Conservation (phyloP, 2,329 filamentous ascomycete species). For the Ophiostoma tasmaniense region DNA sequence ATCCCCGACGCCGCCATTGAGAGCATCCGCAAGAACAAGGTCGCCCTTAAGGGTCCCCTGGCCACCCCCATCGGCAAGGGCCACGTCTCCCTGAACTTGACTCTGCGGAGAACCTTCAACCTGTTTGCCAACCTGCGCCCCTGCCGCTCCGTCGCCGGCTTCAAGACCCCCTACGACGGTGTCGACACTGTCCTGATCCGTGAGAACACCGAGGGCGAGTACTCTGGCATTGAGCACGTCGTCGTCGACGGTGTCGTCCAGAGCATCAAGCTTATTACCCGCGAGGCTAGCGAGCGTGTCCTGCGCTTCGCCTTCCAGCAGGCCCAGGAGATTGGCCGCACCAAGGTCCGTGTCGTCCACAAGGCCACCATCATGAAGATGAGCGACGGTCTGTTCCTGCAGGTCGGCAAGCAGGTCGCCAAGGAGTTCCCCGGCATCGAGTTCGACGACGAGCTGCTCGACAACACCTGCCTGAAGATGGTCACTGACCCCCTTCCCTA, state of each 20-base stretch:
- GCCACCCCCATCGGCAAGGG: slow-evolving; percentile 98
- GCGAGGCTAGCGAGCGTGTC: slow-evolving; percentile 88
- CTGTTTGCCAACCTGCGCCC: slow-evolving; percentile 98
- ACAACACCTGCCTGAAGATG: slow-evolving; percentile 99
- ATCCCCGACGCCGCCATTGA: slow-evolving; percentile 89
- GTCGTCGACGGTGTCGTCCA: slow-evolving; percentile 97
- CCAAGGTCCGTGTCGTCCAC: slow-evolving; percentile 96
- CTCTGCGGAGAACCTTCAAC: slow-evolving; percentile 97
- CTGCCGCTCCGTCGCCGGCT: slow-evolving; percentile 92
- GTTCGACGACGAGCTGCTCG: slow-evolving; percentile 95
- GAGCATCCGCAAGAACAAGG: slow-evolving; percentile 90
- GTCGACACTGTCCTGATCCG: slow-evolving; percentile 97
- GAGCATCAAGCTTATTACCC: slow-evolving; percentile 99
- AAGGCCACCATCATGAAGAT: slow-evolving; percentile 99
- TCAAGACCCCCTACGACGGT: slow-evolving; percentile 96
- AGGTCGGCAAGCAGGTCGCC: slow-evolving; percentile 71
- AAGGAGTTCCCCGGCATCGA: slow-evolving; percentile 95
- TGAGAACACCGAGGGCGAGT: slow-evolving; percentile 99
- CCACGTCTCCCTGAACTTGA: slow-evolving; percentile 97
- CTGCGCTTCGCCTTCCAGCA: slow-evolving; percentile 98
- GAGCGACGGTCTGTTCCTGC: slow-evolving; percentile 96
- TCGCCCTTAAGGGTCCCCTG: slow-evolving; percentile 95
- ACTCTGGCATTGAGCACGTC: slow-evolving; percentile 97
- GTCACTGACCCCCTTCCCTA: slow-evolving; percentile 92
- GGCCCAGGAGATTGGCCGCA: slow-evolving; percentile 84